phyloP scores from a whole-genome alignment of 257 asterid species.

The Oldenlandia corymbosa region DNA sequence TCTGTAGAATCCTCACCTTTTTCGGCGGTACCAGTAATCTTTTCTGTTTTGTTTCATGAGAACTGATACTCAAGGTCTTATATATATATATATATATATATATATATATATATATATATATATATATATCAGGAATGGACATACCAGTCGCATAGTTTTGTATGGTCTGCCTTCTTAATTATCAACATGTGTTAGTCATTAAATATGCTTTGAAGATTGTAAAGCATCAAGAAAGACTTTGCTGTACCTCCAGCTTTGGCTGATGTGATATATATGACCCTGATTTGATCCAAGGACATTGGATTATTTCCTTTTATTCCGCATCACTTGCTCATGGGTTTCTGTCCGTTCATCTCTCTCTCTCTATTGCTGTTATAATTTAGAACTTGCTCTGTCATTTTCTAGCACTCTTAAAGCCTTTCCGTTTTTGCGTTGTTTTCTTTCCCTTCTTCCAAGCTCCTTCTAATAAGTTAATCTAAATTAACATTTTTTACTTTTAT shows the following conservation, averaged over 20 bases:
- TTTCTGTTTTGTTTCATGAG: background rate
- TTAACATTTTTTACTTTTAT: background rate
- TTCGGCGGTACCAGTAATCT: background rate
- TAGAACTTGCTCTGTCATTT: background rate
- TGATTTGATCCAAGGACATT: background rate
- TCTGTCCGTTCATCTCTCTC: background rate
- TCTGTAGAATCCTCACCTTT: background rate
- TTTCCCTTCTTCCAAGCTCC: background rate
- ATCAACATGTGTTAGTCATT: background rate
- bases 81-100: too few species aligned
- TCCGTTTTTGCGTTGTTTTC: background rate
- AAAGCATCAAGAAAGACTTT: constrained; percentile 1
- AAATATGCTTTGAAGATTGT: background rate
- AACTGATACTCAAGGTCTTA: background rate
- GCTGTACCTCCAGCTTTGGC: background rate
- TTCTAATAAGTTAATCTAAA: background rate
- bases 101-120: too few species aligned
- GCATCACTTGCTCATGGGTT: background rate
- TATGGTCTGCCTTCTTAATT: background rate
- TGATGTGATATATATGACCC: background rate
- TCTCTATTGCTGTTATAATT: background rate
- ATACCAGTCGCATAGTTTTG: background rate
- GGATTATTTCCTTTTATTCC: background rate
- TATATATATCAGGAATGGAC: too few species aligned
- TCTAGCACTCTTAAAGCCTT: background rate